Base-by-base conservation (phyloP, 164 flowering plant genomes). In the Aristolochia fimbriata region DNA sequence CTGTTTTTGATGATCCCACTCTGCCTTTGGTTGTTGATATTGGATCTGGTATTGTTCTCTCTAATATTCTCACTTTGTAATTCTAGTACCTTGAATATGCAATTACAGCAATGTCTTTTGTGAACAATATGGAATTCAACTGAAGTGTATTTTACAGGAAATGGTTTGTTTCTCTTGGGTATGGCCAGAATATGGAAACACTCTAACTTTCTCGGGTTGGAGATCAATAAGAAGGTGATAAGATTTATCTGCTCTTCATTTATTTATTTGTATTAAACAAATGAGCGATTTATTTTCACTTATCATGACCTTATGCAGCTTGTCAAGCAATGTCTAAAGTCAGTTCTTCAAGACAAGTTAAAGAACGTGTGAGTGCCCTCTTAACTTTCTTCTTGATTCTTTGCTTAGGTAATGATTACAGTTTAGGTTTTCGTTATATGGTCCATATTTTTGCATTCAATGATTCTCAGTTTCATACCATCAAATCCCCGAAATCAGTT, bases 21-120 rank as follows among this genome's bases (percentile, higher is more conserved):
- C 80, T 61, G 62, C 94, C 94, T 59, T 79, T 91, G 73, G 78
- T 79, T 15, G 92, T 86, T 70, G 97, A 91, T 70, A 76, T 91
- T 64, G 97, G 97, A 71, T 85, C 96, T 68, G 97, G 97, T 88
- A 84, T 57, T 54, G 25, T 57, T 54, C 25, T 60, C 47, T 15
- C 47, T 11, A 31, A 3, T 31, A 31, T 31, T 31, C 37, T 7
- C 37, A 31, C 37, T 31, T 31, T 31, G 37, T 31, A 31, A 7
- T 31, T 31, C 7, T 31, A 3, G 5, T 31, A 31, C 37, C 37
- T 31, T 31, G 37, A 31, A 31, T 31, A 7, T 31, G 37, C 37
- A 31, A 31, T 31, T 31, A 31, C 37, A 3, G 37, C 37, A 3
- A 31, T 31, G 37, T 31, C 3, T 31, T 31, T 31, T 31, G 7